Percentiles rank a stretch among this genome's conserved stretches.
Conservation (phyloP, 129 eudicot species). For the Rutidosis leptorrhynchoides region DNA sequence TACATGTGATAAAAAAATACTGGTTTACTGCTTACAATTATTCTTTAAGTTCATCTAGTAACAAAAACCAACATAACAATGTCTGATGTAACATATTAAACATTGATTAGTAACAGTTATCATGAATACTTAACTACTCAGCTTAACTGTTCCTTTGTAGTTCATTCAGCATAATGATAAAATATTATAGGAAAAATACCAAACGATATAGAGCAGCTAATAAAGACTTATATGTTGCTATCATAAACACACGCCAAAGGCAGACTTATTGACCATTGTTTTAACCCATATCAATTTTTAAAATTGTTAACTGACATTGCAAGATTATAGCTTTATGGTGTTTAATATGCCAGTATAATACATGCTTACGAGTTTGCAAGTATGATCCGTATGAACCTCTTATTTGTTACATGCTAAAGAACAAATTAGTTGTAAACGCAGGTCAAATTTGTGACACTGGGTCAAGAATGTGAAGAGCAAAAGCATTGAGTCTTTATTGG, state of each 20-base stretch:
- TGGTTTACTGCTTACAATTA: background rate
- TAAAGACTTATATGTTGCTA: background rate
- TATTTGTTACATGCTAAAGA: too few relatives aligned
- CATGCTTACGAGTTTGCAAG: background rate
- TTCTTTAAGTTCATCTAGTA: background rate
- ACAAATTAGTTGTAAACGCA: background rate
- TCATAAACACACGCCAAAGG: background rate
- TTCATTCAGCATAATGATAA: background rate
- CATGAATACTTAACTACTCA: background rate
- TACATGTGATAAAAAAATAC: background rate
- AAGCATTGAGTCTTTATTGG: background rate
- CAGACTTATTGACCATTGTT: background rate
- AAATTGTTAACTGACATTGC: background rate
- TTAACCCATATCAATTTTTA: background rate
- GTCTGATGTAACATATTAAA: background rate
- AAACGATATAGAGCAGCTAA: background rate
- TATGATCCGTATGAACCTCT: too few relatives aligned
- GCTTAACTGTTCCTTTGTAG: background rate
- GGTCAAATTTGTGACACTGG: background rate
- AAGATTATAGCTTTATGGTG: background rate
- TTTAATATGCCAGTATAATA: background rate
- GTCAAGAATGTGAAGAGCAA: background rate
- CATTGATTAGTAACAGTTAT: background rate
- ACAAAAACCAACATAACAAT: background rate
- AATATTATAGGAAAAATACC: background rate